These are phyloP conservation scores for Triticum turgidum DNA, from an alignment of 176 grass and related monocot species.

Conservation along the genomic window DNA sequence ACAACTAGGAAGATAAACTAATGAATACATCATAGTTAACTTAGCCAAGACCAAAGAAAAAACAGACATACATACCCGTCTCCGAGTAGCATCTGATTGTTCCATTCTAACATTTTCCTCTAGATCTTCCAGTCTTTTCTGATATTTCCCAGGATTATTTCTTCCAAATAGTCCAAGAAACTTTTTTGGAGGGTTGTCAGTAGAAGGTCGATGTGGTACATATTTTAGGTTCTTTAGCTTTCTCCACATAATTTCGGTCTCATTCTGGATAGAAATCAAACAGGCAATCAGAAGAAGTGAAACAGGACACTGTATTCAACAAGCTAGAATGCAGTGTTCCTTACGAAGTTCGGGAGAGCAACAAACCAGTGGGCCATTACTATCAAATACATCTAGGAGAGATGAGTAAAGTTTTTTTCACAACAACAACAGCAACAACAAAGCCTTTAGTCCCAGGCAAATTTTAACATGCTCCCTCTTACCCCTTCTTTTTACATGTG, in stretches of 20 bases:
- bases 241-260: constrained; percentile 66
- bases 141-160: constrained; percentile 55
- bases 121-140: constrained; percentile 74
- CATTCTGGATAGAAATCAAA: constrained; percentile 61
- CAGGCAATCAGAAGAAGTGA: constrained; percentile 11
- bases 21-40: background rate
- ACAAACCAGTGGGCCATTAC: background rate
- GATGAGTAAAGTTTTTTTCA: background rate
- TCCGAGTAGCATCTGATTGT: constrained; percentile 67
- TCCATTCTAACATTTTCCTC: constrained; percentile 89
- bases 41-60: background rate
- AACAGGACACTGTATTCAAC: constrained; percentile 23
- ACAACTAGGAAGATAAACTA: background rate
- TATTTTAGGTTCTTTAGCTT: constrained; percentile 76
- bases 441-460: too few relatives aligned
- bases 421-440: too few relatives aligned
- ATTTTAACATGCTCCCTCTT: too few relatives aligned
- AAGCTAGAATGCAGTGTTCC: background rate
- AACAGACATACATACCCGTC: constrained; percentile 48
- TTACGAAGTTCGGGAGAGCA: background rate
- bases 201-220: constrained; percentile 9
- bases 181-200: constrained; percentile 30
- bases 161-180: constrained; percentile 71
- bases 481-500: too few relatives aligned
- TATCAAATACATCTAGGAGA: background rate